These are phyloP conservation scores for Spinellus fusiger DNA, from an alignment of 192 early-diverging fungal genomes.

Conservation along the genomic window DNA sequence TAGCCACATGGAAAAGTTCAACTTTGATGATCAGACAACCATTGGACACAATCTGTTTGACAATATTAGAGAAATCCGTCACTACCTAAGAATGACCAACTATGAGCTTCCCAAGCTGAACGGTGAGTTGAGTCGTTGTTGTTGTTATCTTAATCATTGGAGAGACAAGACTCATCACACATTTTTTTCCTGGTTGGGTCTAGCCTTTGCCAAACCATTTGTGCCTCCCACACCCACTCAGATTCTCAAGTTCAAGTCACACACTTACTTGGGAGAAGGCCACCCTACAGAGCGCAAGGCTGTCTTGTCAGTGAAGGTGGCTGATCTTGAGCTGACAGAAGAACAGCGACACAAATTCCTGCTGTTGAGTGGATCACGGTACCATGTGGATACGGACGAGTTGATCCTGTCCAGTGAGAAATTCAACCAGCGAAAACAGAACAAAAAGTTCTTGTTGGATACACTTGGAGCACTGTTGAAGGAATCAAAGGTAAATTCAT, in stretches of 20 bases:
- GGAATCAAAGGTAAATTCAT: conserved; percentile 47
- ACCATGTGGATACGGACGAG: conserved; percentile 51
- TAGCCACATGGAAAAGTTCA: conserved; percentile 40
- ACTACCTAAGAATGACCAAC: conserved; percentile 50
- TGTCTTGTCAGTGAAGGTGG: conserved; percentile 42
- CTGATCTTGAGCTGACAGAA: conserved; percentile 38
- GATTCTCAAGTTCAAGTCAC: conserved; percentile 47
- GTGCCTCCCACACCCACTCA: conserved; percentile 36
- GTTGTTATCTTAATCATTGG: not conserved
- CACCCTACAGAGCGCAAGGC: conserved; percentile 47
- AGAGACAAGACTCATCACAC: no score
- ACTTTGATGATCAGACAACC: conserved; percentile 54
- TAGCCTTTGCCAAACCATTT: conserved; percentile 50
- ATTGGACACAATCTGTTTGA: conserved; percentile 43
- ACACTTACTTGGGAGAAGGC: conserved; percentile 47
- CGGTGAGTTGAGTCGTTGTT: conserved; percentile 43
- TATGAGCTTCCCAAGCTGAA: conserved; percentile 55
- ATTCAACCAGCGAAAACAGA: conserved; percentile 46
- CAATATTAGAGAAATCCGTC: conserved; percentile 45
- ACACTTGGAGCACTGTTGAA: conserved; percentile 42
- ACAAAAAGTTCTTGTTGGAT: conserved; percentile 53
- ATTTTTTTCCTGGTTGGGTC: not conserved
- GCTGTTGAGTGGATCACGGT: conserved; percentile 51
- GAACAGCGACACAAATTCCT: conserved; percentile 54
- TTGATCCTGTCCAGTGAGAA: conserved; percentile 52